Percentiles rank a stretch among this genome's conserved stretches.
phyloP scores from a whole-genome alignment of 1,284 basidiomycete species.

The Phylloporus sp. region DNA sequence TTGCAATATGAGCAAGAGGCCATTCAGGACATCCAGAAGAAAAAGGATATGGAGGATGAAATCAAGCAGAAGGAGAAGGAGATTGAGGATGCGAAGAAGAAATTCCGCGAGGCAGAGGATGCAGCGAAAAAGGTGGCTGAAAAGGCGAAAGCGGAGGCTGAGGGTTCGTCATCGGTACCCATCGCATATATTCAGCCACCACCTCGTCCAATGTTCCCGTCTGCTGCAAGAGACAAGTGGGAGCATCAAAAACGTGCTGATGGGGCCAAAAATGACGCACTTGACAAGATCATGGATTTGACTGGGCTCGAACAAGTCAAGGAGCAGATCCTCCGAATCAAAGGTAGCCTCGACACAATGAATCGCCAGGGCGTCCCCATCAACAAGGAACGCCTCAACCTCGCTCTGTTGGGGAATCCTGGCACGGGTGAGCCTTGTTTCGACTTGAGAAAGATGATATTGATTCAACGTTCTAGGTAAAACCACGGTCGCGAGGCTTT shows the following conservation, averaged over 20 bases:
- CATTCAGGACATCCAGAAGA: slow-evolving; percentile 37
- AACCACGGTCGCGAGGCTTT: slow-evolving; percentile 73
- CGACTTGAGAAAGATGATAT: neutral
- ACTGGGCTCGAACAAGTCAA: slow-evolving; percentile 67
- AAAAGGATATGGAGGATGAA: slow-evolving; percentile 39
- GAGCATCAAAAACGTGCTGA: slow-evolving; percentile 55
- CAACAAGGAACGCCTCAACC: slow-evolving; percentile 62
- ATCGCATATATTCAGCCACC: slow-evolving; percentile 7
- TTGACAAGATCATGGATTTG: slow-evolving; percentile 66
- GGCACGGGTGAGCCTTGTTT: slow-evolving; percentile 57
- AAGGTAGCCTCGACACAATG: slow-evolving; percentile 57
- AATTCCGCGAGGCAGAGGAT: slow-evolving; percentile 18
- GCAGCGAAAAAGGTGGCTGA: slow-evolving; percentile 27
- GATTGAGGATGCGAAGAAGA: slow-evolving; percentile 34
- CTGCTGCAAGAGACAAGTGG: slow-evolving; percentile 55
- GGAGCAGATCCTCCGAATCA: slow-evolving; percentile 55
- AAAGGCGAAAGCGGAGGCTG: slow-evolving; percentile 10
- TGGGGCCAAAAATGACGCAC: slow-evolving; percentile 52
- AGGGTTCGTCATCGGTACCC: slow-evolving; percentile 1
- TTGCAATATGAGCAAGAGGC: slow-evolving; percentile 38
- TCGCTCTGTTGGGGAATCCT: slow-evolving; percentile 63
- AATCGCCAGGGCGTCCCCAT: slow-evolving; percentile 54
- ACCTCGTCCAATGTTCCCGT: slow-evolving; percentile 33
- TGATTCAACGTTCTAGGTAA: slow-evolving; percentile 55
- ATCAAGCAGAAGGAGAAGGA: slow-evolving; percentile 45